Evolutionary conservation across 2,329 filamentous ascomycete species (phyloP).

Genomic region (Colletotrichum musicola): DNA sequence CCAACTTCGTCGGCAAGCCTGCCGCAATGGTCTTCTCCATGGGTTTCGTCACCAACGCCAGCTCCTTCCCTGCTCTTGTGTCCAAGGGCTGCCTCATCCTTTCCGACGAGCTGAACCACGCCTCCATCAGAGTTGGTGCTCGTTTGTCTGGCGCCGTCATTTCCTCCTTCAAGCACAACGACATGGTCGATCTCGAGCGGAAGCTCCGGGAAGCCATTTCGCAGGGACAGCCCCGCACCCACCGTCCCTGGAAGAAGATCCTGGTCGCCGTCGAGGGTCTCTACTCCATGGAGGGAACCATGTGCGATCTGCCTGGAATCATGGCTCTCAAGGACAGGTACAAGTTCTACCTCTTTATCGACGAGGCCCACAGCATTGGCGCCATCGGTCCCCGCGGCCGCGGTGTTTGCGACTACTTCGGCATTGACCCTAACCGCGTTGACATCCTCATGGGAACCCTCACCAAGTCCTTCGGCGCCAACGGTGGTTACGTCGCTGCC

Average conservation of each 20-base stretch:
- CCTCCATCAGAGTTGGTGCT: slow-evolving; percentile 95
- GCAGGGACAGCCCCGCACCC: slow-evolving; percentile 96
- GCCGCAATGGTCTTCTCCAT: slow-evolving; percentile 98
- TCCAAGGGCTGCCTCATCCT: slow-evolving; percentile 94
- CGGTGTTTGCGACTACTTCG: slow-evolving; percentile 98
- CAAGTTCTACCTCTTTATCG: slow-evolving; percentile 96
- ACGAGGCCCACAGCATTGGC: slow-evolving; percentile 96
- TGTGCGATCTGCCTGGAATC: slow-evolving; percentile 96
- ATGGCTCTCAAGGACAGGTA: slow-evolving; percentile 91
- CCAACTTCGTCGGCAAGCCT: slow-evolving; percentile 93
- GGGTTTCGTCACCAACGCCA: slow-evolving; percentile 97
- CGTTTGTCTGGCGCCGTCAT: slow-evolving; percentile 96
- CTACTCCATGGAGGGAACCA: slow-evolving; percentile 99
- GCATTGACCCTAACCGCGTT: slow-evolving; percentile 86
- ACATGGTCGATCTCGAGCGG: slow-evolving; percentile 88
- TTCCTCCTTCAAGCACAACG: slow-evolving; percentile 97
- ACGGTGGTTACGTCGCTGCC: slow-evolving; percentile 93
- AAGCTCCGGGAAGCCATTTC: slow-evolving; percentile 92
- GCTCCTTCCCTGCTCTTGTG: slow-evolving; percentile 90
- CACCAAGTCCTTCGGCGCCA: slow-evolving; percentile 98
- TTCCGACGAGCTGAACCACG: slow-evolving; percentile 97
- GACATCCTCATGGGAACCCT: slow-evolving; percentile 98
- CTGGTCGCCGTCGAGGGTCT: slow-evolving; percentile 95
- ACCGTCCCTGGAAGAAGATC: slow-evolving; percentile 99
- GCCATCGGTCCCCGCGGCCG: slow-evolving; percentile 89